phyloP scores from a whole-genome alignment of 2,329 filamentous ascomycete species.

The Phialophora expanda region DNA sequence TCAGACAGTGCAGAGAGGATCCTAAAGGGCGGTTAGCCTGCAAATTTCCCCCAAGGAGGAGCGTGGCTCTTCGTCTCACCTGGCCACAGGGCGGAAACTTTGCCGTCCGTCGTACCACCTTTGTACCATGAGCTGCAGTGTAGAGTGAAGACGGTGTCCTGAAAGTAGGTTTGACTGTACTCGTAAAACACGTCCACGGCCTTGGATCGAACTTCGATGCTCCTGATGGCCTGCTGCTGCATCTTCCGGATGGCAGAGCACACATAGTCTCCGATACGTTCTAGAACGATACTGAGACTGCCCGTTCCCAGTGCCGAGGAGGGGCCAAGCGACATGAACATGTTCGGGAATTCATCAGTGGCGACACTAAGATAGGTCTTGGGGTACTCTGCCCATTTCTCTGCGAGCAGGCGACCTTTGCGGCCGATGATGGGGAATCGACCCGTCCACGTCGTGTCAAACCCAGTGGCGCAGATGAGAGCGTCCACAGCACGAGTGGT shows the following conservation, averaged over 20 bases:
- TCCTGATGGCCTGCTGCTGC: conserved; percentile 29
- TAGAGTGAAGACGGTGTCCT: conserved; percentile 26
- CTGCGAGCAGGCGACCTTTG: conserved; percentile 34
- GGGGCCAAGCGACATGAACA: conserved; percentile 43
- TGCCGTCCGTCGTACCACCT: conserved; percentile 43
- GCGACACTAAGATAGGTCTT: conserved; percentile 47
- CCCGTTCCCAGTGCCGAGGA: conserved; percentile 43
- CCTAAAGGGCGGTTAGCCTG: conserved; percentile 14
- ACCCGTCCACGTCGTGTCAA: conserved; percentile 45
- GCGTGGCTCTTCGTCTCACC: conserved; percentile 41
- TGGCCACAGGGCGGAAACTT: conserved; percentile 52
- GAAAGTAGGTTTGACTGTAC: conserved; percentile 26
- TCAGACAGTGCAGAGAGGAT: conserved; percentile 43
- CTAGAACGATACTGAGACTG: conserved; percentile 27
- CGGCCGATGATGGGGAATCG: conserved; percentile 45
- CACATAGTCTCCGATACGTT: conserved; percentile 31
- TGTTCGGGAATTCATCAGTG: conserved; percentile 44
- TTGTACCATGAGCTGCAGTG: conserved; percentile 47
- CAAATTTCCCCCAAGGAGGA: background rate
- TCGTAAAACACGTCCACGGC: conserved; percentile 26
- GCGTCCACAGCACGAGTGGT: conserved; percentile 43
- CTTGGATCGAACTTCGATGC: conserved; percentile 18
- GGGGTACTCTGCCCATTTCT: conserved; percentile 41
- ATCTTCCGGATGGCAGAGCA: conserved; percentile 23
- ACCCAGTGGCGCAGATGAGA: conserved; percentile 49